These are phyloP conservation scores for Coccomyxa sp. DNA, from an alignment of 139 green algal genomes.

Conservation along the genomic window DNA sequence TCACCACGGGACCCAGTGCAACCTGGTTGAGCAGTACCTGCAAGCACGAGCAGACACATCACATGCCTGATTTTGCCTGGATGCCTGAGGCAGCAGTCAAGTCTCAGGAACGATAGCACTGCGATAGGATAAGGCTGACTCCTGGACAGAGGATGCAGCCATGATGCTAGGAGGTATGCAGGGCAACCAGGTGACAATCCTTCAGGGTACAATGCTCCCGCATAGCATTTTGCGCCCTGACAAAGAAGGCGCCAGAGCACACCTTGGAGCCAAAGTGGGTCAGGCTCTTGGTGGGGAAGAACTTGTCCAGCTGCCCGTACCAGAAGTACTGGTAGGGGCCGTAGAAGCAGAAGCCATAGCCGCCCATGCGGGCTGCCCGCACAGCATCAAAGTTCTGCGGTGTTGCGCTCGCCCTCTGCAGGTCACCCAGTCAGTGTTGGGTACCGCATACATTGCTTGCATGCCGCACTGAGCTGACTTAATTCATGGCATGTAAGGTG, in stretches of 20 bases:
- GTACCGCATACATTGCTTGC: neutral
- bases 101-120: neutral
- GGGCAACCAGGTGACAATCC: neutral
- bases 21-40: conserved; percentile 1
- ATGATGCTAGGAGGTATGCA: no score
- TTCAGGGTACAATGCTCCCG: neutral
- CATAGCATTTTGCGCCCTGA: neutral
- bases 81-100: no score
- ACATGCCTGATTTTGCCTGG: no score
- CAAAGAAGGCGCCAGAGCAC: neutral
- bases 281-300: neutral
- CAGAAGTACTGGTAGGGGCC: neutral
- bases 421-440: no score
- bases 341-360: conserved; percentile 1
- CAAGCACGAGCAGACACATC: neutral
- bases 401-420: neutral
- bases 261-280: neutral
- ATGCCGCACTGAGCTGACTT: neutral
- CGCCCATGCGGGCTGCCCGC: neutral
- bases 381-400: neutral
- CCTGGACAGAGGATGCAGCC: neutral
- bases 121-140: neutral
- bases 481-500: neutral
- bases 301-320: neutral
- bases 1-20: neutral